Percentiles rank a stretch among this genome's conserved stretches.
Evolutionary conservation across 306 rosid genomes (phyloP).

Genomic region (Lathyrus sativus): DNA sequence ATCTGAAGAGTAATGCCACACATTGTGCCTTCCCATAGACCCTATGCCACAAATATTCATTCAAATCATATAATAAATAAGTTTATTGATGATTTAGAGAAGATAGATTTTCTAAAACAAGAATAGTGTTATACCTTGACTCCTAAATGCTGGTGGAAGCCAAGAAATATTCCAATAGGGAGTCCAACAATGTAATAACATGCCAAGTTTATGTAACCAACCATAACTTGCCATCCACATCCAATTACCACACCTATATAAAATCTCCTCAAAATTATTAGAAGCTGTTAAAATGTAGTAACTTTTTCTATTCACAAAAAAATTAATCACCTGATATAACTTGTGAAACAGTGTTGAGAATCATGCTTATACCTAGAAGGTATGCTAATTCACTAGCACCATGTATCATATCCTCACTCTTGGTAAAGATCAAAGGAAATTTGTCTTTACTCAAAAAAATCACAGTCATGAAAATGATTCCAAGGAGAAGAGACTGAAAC

Average conservation of each 20-base stretch:
- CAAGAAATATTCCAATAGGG: slow-evolving; percentile 49
- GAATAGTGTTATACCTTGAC: slow-evolving; percentile 38
- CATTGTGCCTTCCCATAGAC: slow-evolving; percentile 40
- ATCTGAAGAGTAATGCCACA: slow-evolving; percentile 51
- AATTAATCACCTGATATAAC: slow-evolving; percentile 48
- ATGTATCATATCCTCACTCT: slow-evolving; percentile 28
- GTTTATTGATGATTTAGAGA: neutral
- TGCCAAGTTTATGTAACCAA: slow-evolving; percentile 56
- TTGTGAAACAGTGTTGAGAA: slow-evolving; percentile 27
- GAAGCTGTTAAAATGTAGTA: neutral
- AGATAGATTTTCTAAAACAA: neutral
- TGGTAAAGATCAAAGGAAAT: slow-evolving; percentile 35
- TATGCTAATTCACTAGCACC: slow-evolving; percentile 39
- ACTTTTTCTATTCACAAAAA: neutral
- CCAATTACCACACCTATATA: slow-evolving; percentile 57
- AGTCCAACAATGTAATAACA: slow-evolving; percentile 61
- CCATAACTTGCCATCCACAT: slow-evolving; percentile 68
- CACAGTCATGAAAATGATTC: slow-evolving; percentile 41
- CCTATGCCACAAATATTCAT: slow-evolving; percentile 9
- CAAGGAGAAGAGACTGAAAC: slow-evolving; percentile 45
- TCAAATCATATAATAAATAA: neutral
- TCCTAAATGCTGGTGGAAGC: slow-evolving; percentile 42
- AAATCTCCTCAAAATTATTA: neutral
- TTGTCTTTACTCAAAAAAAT: slow-evolving; percentile 31
- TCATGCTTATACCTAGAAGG: slow-evolving; percentile 38